These are phyloP conservation scores for Grammothele lineata DNA, from an alignment of 768 basidiomycete species.

Conservation along the genomic window DNA sequence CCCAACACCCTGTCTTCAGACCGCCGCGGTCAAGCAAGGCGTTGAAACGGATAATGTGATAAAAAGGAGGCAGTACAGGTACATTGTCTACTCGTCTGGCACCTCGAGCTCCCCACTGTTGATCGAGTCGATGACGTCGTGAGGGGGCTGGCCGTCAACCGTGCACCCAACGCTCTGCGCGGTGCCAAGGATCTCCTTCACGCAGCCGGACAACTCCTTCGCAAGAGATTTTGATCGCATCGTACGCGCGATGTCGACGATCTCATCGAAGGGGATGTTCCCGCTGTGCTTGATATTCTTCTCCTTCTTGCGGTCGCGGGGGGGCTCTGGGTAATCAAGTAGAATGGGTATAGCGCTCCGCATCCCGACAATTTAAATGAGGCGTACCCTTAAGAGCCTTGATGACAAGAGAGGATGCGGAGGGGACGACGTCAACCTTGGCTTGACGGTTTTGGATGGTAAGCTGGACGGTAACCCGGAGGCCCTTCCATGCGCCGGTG, in stretches of 20 bases:
- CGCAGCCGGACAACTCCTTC: slow-evolving; percentile 83
- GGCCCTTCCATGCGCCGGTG: slow-evolving; percentile 97
- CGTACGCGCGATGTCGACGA: slow-evolving; percentile 91
- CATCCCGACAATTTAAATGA: neutral
- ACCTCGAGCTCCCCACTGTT: slow-evolving; percentile 82
- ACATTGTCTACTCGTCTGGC: slow-evolving; percentile 67
- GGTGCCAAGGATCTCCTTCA: slow-evolving; percentile 98
- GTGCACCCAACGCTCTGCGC: slow-evolving; percentile 97
- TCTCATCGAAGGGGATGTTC: slow-evolving; percentile 91
- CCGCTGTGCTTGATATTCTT: slow-evolving; percentile 99
- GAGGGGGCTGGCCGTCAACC: slow-evolving; percentile 87
- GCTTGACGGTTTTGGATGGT: slow-evolving; percentile 99
- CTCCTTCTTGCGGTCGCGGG: slow-evolving; percentile 99
- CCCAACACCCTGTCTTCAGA: neutral
- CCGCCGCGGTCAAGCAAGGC: neutral
- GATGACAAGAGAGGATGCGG: slow-evolving; percentile 96
- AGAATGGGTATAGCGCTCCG: neutral
- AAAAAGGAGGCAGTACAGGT: slow-evolving; percentile 13
- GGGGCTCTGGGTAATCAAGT: slow-evolving; percentile 66
- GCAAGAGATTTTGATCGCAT: slow-evolving; percentile 94
- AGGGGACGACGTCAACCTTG: slow-evolving; percentile 91
- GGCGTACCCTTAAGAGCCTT: slow-evolving; percentile 90
- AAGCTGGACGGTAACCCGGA: slow-evolving; percentile 97
- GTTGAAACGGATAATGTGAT: slow-evolving; percentile 8
- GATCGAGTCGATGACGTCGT: slow-evolving; percentile 89